phyloP scores from a whole-genome alignment of 2,329 filamentous ascomycete genomes.

The Fusarium setosum region DNA sequence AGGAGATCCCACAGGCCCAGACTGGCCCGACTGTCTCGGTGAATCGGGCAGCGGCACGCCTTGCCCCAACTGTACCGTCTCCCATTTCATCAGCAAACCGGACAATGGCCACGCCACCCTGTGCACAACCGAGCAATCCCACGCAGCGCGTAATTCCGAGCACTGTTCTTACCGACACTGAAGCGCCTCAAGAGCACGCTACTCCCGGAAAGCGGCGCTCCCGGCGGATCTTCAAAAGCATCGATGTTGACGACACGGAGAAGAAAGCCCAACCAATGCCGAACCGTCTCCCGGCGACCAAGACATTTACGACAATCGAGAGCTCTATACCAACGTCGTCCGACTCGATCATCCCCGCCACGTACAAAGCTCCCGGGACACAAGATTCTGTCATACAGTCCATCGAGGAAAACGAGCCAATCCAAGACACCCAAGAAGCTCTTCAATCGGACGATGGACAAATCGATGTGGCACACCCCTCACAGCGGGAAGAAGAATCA shows the following conservation, averaged over 20 bases:
- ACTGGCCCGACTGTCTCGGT: constrained; percentile 30
- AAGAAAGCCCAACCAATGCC: constrained; percentile 18
- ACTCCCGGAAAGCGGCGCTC: constrained; percentile 15
- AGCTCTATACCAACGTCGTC: constrained; percentile 44
- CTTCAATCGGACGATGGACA: constrained; percentile 16
- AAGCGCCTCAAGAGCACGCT: not conserved
- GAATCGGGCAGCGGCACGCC: constrained; percentile 39
- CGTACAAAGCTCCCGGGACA: constrained; percentile 31
- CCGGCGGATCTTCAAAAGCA: constrained; percentile 41
- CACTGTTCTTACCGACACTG: constrained; percentile 19
- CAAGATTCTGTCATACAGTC: constrained; percentile 36
- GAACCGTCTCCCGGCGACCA: constrained; percentile 40
- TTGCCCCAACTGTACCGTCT: constrained; percentile 25
- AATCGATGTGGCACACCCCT: not conserved
- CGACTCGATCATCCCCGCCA: constrained; percentile 45
- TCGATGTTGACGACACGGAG: constrained; percentile 28
- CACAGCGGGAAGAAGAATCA: not conserved
- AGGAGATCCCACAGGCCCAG: constrained; percentile 47
- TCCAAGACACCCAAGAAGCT: constrained; percentile 12
- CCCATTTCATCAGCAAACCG: constrained; percentile 20
- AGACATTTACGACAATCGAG: constrained; percentile 31
- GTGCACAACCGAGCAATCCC: constrained; percentile 45
- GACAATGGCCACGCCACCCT: constrained; percentile 45
- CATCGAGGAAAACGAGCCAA: constrained; percentile 29
- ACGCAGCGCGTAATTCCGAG: constrained; percentile 35